phyloP scores from a whole-genome alignment of 2,329 filamentous ascomycete species.

The Myriosclerotinia duriaeana region DNA sequence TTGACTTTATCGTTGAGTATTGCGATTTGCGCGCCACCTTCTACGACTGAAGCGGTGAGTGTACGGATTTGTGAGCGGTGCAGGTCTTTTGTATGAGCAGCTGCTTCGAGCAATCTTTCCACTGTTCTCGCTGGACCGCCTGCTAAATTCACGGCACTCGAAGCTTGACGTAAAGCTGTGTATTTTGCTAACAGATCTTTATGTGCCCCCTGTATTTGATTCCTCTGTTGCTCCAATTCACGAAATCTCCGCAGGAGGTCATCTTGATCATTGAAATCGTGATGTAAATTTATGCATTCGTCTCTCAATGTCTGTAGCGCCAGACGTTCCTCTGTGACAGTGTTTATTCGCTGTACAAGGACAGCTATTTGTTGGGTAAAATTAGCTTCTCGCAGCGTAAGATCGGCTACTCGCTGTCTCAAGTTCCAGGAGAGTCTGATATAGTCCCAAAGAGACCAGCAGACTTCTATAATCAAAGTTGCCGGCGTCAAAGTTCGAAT shows the following conservation, averaged over 20 bases:
- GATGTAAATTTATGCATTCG: slow-evolving; percentile 3
- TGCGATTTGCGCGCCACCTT: not conserved
- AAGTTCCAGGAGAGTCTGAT: not conserved
- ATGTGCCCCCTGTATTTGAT: not conserved
- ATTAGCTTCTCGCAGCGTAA: not conserved
- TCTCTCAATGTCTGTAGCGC: not conserved
- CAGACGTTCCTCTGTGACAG: too few relatives aligned
- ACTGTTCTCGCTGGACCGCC: not conserved
- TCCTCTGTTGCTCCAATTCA: not conserved
- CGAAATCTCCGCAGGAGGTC: not conserved
- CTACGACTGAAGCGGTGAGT: not conserved
- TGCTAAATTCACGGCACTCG: not conserved
- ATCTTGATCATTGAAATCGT: not conserved
- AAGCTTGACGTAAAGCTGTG: not conserved
- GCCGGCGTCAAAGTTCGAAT: too few relatives aligned
- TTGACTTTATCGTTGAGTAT: slow-evolving; percentile 1
- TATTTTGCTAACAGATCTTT: not conserved
- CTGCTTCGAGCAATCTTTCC: not conserved
- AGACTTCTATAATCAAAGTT: not conserved
- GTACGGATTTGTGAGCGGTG: slow-evolving; percentile 1
- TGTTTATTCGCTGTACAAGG: not conserved
- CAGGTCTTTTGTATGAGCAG: not conserved
- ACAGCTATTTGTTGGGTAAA: not conserved
- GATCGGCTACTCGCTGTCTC: not conserved
- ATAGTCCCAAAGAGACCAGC: not conserved